Evolutionary conservation across 805 yeast species (phyloP), one percentile per base, ranked within the genome.

Genomic region (Metschnikowia lunata): DNA sequence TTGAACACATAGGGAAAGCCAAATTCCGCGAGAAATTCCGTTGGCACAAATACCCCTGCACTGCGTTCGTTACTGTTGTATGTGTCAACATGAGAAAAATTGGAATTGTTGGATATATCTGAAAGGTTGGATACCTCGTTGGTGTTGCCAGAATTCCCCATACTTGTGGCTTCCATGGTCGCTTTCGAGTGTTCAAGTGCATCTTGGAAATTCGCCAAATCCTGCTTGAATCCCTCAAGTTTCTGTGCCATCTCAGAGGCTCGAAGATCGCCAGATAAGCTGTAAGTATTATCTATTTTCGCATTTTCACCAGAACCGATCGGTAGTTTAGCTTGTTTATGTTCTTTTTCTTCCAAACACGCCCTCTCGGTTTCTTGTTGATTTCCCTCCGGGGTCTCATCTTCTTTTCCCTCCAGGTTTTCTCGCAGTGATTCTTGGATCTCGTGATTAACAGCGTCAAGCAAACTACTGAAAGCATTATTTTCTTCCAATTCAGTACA

Each of bases 151-250:
- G 31, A 29, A 10, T 29, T 10, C 4, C n/a, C 31, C 3, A 29
- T 10, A 4, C n/a, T 11, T 29, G 11, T 10, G 11, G 31, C 4
- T 12, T 30, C 36, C 23, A 26, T 14, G 4, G 30, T 37, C 4
- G 45, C 29, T 15, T 42, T 36, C 37, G 40, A 49, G 33, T 41
- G 51, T 26, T 47, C 53, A 23, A 49, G 41, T 26, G 44, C 55
- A 30, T 41, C 18, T 39, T 51, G 55, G 37, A 51, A 51, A n/a
- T 26, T 35, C 29, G 47, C 40, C 38, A 51, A 35, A 32, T 51
- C 55, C 13, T 51, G 46, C 28, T 39, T 49, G 35, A 51, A 49
- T 8, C 46, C 52, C 18, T 49, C 43, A 26, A 51, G 39, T 11
- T 50, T 54, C 14, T 45, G 54, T 5, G 36, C 52, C 27, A 51